Evolutionary conservation across 805 yeast genomes (phyloP).

Genomic region (Metschnikowia kunwiensis): DNA sequence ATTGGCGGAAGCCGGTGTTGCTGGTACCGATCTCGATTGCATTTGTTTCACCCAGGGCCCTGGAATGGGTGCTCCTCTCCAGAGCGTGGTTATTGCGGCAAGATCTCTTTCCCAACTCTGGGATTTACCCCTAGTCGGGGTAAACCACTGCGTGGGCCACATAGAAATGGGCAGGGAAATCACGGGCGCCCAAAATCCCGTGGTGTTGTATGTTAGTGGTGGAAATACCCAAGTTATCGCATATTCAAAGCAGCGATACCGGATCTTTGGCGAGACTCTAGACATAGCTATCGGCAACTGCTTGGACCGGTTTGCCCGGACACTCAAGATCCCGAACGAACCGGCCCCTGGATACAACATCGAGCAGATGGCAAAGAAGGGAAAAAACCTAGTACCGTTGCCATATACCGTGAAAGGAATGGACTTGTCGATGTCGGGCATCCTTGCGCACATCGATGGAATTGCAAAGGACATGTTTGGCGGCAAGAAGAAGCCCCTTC

Average conservation of each 20-base stretch:
- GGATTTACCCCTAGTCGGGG: conserved; percentile 86
- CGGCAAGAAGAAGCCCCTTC: conserved; percentile 34
- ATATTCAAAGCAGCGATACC: conserved; percentile 85
- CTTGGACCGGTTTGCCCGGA: conserved; percentile 91
- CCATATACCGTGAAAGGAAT: conserved; percentile 98
- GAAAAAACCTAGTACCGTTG: conserved; percentile 59
- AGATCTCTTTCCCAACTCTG: conserved; percentile 78
- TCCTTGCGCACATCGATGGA: conserved; percentile 77
- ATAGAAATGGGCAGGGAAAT: conserved; percentile 99
- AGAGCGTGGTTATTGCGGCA: conserved; percentile 89
- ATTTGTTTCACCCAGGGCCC: conserved; percentile 98
- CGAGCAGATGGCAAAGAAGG: conserved; percentile 84
- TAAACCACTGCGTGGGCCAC: conserved; percentile 96
- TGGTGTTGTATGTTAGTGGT: conserved; percentile 94
- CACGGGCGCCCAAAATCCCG: conserved; percentile 97
- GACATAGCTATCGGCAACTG: conserved; percentile 98
- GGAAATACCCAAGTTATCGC: conserved; percentile 99
- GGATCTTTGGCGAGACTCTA: conserved; percentile 98
- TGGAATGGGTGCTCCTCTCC: conserved; percentile 99
- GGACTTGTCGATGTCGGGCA: conserved; percentile 97
- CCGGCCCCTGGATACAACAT: conserved; percentile 98
- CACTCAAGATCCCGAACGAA: conserved; percentile 79
- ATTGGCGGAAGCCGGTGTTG: conserved; percentile 55
- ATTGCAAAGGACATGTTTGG: conserved; percentile 71
- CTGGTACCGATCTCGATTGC: conserved; percentile 57